Evolutionary conservation across 345 rosid species (phyloP), one percentile per base, ranked within the genome.

Genomic region (Capsella bursapastoris): DNA sequence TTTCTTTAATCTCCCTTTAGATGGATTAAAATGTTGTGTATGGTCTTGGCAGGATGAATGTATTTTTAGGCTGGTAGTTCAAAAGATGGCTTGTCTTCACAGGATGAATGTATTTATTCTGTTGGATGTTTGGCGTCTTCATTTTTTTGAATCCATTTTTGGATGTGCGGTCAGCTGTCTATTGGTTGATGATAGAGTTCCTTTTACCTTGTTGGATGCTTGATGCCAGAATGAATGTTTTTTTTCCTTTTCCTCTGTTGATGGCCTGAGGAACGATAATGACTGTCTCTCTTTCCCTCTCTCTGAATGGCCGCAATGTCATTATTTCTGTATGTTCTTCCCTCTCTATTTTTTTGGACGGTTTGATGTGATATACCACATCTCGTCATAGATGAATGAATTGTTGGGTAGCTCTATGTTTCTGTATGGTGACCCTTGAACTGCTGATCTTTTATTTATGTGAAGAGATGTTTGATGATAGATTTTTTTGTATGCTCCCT

Each of bases 21-120:
- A 82, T 82, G 80, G 72, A 15, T 75, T 84, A 72, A 31, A 18
- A 57, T 71, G 55, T 64, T 65, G 68, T 77, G 71, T 56, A 77
- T 64, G 67, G 15, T 68, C 57, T 38, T 69, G 71, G 40, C 50
- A 51, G 51, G 48, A 56, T 81, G 73, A 82, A 80, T 85, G 84
- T 69, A 66, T 67, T 22, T 65, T 69, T 61, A 79, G 79, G 65
- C 82, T 53, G 76, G 80, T 81, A 62, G 75, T 73, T 37, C 72
- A 68, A 62, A 61, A 83, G 74, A 32, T 66, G 40, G 44, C 0
- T 22, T 22, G 15, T 68, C 57, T 38, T 69, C 70, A 50, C 50
- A 51, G 51, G 48, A 56, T 81, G 73, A 82, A 80, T 85, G 84
- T 69, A 66, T 67, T 22, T 65, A 73, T 73, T 37, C 72, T 66